Percentiles rank a stretch among this genome's conserved stretches.
Conservation (phyloP, 768 basidiomycete genomes). For the Suillus alpinus region DNA sequence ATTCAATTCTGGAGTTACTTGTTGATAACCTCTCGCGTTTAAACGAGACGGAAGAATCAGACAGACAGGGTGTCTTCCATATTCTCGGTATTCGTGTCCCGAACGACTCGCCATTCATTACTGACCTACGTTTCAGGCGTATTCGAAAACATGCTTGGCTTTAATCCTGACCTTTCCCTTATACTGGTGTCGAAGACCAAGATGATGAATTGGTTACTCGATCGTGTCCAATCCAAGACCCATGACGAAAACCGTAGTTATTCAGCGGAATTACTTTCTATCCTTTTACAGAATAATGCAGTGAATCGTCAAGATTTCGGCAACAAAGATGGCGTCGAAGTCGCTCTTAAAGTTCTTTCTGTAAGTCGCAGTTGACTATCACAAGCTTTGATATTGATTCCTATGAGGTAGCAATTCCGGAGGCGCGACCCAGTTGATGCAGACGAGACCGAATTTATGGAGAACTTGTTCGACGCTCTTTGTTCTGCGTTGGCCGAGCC, state of each 20-base stretch:
- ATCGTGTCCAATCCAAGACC: conserved; percentile 64
- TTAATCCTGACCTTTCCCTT: conserved; percentile 73
- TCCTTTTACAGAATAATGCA: conserved; percentile 75
- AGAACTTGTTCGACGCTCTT: conserved; percentile 88
- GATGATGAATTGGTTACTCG: conserved; percentile 75
- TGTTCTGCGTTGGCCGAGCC: conserved; percentile 84
- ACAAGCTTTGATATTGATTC: conserved; percentile 10
- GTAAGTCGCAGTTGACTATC: conserved; percentile 45
- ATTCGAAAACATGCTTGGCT: conserved; percentile 89
- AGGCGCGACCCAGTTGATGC: conserved; percentile 78
- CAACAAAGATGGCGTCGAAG: conserved; percentile 77
- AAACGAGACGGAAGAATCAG: conserved; percentile 90
- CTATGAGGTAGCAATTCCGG: conserved; percentile 71
- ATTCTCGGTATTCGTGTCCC: conserved; percentile 58
- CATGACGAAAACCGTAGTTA: conserved; percentile 93
- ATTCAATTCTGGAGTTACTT: conserved; percentile 82
- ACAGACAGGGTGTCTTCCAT: conserved; percentile 90
- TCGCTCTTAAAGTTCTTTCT: conserved; percentile 70
- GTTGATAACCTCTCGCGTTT: conserved; percentile 86
- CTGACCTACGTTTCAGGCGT: conserved; percentile 50
- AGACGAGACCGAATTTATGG: conserved; percentile 97
- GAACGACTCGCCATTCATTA: neutral
- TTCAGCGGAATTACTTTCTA: conserved; percentile 90
- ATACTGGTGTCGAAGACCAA: conserved; percentile 72
- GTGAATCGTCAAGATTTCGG: conserved; percentile 68